Evolutionary conservation across 1,139 yeast genomes (phyloP).

Genomic region (Hyphopichia fennica): DNA sequence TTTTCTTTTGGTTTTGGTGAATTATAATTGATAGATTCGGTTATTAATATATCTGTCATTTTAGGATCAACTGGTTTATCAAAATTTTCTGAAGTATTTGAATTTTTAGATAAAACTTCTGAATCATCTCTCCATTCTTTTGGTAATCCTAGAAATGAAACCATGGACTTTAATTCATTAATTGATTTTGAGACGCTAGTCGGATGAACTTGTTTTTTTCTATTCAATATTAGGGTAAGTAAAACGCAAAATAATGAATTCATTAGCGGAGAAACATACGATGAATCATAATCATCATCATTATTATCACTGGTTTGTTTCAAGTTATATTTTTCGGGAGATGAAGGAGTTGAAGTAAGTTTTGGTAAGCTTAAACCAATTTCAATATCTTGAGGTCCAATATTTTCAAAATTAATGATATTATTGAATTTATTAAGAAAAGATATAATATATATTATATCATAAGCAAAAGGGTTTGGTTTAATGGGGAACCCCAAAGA

Average conservation of each 20-base stretch:
- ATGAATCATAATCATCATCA: conserved; percentile 11
- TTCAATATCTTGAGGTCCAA: conserved; percentile 52
- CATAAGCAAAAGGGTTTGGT: conserved; percentile 44
- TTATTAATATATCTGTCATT: conserved; percentile 36
- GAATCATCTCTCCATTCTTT: conserved; percentile 44
- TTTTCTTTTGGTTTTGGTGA: conserved; percentile 18
- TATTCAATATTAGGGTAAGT: conserved; percentile 39
- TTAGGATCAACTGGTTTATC: conserved; percentile 35
- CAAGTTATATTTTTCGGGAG: too few species aligned
- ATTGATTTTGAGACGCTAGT: conserved; percentile 32
- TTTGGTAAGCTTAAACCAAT: conserved; percentile 40
- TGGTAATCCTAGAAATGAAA: conserved; percentile 40
- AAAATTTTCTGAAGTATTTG: neutral
- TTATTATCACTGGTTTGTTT: conserved; percentile 10
- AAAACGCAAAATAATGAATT: conserved; percentile 34
- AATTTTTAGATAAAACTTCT: neutral
- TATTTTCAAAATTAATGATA: conserved; percentile 27
- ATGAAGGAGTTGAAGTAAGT: too few species aligned
- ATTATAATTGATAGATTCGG: conserved; percentile 15
- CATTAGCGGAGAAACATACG: conserved; percentile 33
- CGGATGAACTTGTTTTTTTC: conserved; percentile 36
- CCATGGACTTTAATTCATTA: conserved; percentile 39
- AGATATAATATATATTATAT: conserved; percentile 41
- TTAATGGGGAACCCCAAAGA: conserved; percentile 34
- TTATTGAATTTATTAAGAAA: conserved; percentile 45